Evolutionary conservation across 768 basidiomycete genomes (phyloP).

Genomic region (Termitomyces sp.): DNA sequence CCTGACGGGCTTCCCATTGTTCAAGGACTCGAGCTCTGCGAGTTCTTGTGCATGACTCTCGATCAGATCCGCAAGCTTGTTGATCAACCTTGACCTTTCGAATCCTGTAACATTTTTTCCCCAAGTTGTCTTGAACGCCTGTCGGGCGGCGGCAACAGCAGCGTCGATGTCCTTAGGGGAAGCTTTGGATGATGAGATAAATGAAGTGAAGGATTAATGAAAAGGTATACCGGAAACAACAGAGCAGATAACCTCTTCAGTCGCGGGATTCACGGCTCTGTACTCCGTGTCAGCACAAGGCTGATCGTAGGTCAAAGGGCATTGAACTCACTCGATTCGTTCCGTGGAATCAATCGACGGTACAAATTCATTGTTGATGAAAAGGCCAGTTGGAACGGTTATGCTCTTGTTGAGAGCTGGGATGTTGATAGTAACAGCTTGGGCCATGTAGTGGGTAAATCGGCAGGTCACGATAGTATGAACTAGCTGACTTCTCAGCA

Average conservation of each 20-base stretch:
- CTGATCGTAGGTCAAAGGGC: slow-evolving; percentile 19
- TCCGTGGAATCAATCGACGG: slow-evolving; percentile 69
- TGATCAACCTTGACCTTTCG: slow-evolving; percentile 76
- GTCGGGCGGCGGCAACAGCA: slow-evolving; percentile 80
- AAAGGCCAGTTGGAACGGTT: slow-evolving; percentile 76
- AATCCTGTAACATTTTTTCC: slow-evolving; percentile 85
- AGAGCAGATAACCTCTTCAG: slow-evolving; percentile 69
- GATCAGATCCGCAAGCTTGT: slow-evolving; percentile 87
- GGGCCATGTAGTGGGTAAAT: slow-evolving; percentile 39
- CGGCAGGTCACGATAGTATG: background rate
- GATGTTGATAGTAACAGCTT: slow-evolving; percentile 37
- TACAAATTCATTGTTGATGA: slow-evolving; percentile 90
- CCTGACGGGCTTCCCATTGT: slow-evolving; percentile 89
- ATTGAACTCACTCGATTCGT: slow-evolving; percentile 53
- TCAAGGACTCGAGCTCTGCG: slow-evolving; percentile 80
- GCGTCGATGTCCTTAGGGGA: slow-evolving; percentile 77
- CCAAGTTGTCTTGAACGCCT: slow-evolving; percentile 85
- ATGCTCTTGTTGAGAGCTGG: slow-evolving; percentile 48
- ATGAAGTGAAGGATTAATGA: background rate
- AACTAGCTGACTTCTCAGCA: background rate
- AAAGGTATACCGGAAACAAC: slow-evolving; percentile 55
- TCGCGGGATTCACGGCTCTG: slow-evolving; percentile 80
- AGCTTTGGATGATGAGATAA: slow-evolving; percentile 34
- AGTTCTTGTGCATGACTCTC: slow-evolving; percentile 81
- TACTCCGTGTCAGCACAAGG: slow-evolving; percentile 19